Percentiles rank a stretch among this genome's conserved stretches.
These are phyloP conservation scores for Periglandula ipomoeae DNA, from an alignment of 2,329 filamentous ascomycete species.

Conservation along the genomic window DNA sequence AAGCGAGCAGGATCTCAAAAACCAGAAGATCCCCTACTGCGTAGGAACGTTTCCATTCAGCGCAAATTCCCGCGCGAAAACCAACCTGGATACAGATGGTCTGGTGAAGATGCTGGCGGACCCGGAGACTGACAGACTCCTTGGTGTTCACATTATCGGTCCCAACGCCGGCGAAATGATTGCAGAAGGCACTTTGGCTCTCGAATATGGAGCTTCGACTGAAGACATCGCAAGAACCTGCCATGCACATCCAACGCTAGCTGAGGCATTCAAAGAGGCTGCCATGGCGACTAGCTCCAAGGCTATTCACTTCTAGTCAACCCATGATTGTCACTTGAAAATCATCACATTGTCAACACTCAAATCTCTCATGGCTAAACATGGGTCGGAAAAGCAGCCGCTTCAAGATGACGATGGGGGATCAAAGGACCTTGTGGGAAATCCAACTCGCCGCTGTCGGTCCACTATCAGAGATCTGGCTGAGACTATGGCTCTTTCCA, in stretches of 20 bases:
- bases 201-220: constrained; percentile 92
- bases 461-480: too few relatives aligned
- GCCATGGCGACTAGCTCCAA: constrained; percentile 96
- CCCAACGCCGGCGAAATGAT: constrained; percentile 99
- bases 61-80: constrained; percentile 98
- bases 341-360: not conserved
- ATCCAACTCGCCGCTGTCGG: too few relatives aligned
- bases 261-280: constrained; percentile 99
- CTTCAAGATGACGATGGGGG: too few relatives aligned
- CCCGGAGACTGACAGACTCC: constrained; percentile 88
- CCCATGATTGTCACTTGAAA: not conserved
- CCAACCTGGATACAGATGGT: constrained; percentile 91
- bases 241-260: constrained; percentile 91
- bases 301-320: constrained; percentile 79
- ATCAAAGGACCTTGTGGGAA: too few relatives aligned
- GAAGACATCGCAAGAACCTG: constrained; percentile 93
- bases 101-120: constrained; percentile 96
- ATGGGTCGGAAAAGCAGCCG: too few relatives aligned
- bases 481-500: not conserved
- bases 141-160: constrained; percentile 94
- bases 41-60: constrained; percentile 93
- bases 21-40: constrained; percentile 81
- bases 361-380: too few relatives aligned
- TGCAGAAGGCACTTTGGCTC: constrained; percentile 86
- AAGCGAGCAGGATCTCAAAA: constrained; percentile 93